phyloP scores from a whole-genome alignment of 306 rosid genomes.

The Prunus armeniaca region DNA sequence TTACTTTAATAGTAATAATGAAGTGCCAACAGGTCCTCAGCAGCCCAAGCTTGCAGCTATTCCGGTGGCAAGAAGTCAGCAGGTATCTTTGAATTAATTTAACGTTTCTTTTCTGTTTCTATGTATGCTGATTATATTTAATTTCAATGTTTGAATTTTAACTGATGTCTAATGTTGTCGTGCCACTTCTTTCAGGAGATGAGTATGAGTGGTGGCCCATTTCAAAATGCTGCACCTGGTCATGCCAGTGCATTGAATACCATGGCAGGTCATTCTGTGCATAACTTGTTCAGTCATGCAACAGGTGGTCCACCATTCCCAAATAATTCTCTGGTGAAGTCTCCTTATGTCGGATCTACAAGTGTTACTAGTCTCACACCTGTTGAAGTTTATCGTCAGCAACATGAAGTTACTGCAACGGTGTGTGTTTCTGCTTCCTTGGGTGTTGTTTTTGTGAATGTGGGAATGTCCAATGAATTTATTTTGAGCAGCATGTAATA shows the following conservation, averaged over 20 bases:
- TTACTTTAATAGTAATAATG: conserved; percentile 60
- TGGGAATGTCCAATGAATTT: background rate
- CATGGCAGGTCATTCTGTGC: conserved; percentile 56
- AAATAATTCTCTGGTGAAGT: conserved; percentile 49
- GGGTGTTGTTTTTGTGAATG: conserved; percentile 1
- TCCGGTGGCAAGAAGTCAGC: conserved; percentile 65
- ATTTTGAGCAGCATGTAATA: background rate
- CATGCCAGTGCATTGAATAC: conserved; percentile 52
- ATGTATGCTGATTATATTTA: background rate
- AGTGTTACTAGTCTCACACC: conserved; percentile 66
- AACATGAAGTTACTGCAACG: conserved; percentile 91
- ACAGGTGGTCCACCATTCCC: conserved; percentile 58
- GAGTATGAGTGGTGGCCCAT: conserved; percentile 56
- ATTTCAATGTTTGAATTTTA: background rate
- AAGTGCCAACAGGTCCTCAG: conserved; percentile 51
- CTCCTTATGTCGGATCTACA: conserved; percentile 56
- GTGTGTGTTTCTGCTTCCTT: conserved; percentile 43
- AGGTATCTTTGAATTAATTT: conserved; percentile 39
- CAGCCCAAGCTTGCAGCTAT: conserved; percentile 73
- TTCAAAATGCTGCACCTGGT: conserved; percentile 52
- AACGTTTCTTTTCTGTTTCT: background rate
- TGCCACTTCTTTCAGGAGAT: conserved; percentile 52
- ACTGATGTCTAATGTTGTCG: conserved; percentile 9
- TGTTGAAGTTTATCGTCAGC: conserved; percentile 76
- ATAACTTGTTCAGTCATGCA: conserved; percentile 52